These are phyloP conservation scores for Coemansia sp. DNA, from an alignment of 192 early-diverging fungal species.

Conservation along the genomic window DNA sequence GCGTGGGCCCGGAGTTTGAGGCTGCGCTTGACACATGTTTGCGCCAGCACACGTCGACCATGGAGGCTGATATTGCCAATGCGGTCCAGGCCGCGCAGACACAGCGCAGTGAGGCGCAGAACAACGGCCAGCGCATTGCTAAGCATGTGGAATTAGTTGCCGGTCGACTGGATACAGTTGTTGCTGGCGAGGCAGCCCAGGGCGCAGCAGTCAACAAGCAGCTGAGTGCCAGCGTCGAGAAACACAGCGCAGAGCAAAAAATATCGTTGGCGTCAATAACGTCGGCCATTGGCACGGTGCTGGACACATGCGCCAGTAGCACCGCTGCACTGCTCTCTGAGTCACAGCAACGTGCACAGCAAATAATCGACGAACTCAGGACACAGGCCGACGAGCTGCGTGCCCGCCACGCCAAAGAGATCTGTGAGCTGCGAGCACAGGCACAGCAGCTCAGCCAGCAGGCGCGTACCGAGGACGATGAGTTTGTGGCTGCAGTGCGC, in stretches of 20 bases:
- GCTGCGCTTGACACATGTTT: neutral
- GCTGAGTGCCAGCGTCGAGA: neutral
- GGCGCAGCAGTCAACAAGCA: too few relatives aligned
- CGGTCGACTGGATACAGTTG: neutral
- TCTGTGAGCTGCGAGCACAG: constrained; percentile 16
- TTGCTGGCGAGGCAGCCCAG: neutral
- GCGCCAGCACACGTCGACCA: neutral
- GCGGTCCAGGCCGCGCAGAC: neutral
- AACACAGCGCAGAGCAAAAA: neutral
- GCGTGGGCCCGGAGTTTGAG: constrained; percentile 37
- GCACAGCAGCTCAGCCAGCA: constrained; percentile 22
- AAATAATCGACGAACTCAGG: constrained; percentile 6
- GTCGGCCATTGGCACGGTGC: neutral
- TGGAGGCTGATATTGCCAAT: neutral
- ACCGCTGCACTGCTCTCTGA: neutral
- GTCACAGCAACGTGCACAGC: neutral
- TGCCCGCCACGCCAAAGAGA: constrained; percentile 8
- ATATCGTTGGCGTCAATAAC: neutral
- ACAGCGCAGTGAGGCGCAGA: neutral
- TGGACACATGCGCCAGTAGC: neutral
- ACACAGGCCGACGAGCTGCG: neutral
- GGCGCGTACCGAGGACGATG: constrained; percentile 16
- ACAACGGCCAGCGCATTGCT: neutral
- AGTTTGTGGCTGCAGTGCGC: constrained; percentile 11
- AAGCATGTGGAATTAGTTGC: neutral